Evolutionary conservation across 139 green algal species (phyloP).

Genomic region (Chlorella sp.): DNA sequence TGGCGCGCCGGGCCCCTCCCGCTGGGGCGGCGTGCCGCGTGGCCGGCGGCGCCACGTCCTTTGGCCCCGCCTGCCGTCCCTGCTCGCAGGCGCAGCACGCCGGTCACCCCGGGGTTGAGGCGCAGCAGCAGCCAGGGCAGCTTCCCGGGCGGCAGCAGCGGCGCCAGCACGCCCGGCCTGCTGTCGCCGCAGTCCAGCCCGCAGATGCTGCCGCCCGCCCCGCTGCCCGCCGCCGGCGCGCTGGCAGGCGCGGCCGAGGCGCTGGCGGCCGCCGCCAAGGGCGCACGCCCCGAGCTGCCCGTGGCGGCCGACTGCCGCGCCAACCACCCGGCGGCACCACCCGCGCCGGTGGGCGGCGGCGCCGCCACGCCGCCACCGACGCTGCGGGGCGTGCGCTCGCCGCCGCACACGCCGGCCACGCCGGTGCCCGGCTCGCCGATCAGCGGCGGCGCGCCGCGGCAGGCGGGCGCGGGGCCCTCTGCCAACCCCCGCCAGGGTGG

Average conservation of each 20-base stretch:
- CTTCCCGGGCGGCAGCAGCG: slow-evolving; percentile 17
- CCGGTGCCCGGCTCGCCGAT: too few relatives aligned
- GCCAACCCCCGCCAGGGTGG: not conserved
- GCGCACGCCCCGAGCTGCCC: not conserved
- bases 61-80: not conserved
- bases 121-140: slow-evolving; percentile 8
- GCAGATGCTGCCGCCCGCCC: too few relatives aligned
- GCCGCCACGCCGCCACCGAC: not conserved
- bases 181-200: slow-evolving; percentile 3
- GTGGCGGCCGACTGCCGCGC: too few relatives aligned
- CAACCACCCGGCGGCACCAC: not conserved
- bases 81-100: slow-evolving; percentile 1
- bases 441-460: too few relatives aligned
- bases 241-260: not conserved
- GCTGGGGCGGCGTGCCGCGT: not conserved
- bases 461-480: not conserved
- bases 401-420: too few relatives aligned
- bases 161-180: slow-evolving; percentile 14
- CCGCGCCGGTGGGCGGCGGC: not conserved
- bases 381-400: too few relatives aligned
- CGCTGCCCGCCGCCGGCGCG: not conserved
- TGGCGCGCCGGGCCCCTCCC: not conserved
- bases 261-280: not conserved
- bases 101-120: not conserved
- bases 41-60: too few relatives aligned